Evolutionary conservation across 2,329 filamentous ascomycete species (phyloP).

Genomic region (Trichoderma atroviride): DNA sequence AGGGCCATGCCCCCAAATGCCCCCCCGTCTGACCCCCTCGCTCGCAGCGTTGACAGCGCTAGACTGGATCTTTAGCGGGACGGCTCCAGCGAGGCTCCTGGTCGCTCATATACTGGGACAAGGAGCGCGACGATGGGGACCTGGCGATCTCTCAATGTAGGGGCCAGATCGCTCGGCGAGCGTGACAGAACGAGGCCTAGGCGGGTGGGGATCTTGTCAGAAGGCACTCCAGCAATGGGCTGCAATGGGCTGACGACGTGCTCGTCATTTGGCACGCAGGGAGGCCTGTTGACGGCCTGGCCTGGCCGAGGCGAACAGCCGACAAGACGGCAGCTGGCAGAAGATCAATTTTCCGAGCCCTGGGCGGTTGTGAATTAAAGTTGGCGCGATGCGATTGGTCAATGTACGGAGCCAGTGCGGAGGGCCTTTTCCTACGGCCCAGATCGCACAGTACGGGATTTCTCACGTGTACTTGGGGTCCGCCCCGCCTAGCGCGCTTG

Average conservation of each 20-base stretch:
- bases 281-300: conserved; percentile 9
- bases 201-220: conserved; percentile 21
- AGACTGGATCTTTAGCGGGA: conserved; percentile 21
- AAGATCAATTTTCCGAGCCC: conserved; percentile 24
- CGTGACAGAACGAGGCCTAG: conserved; percentile 22
- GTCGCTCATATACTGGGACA: conserved; percentile 1
- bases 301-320: conserved; percentile 20
- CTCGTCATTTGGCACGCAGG: conserved; percentile 5
- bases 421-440: not conserved
- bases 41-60: conserved; percentile 21
- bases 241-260: conserved; percentile 11
- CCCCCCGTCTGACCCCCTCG: not conserved
- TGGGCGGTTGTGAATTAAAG: conserved; percentile 21
- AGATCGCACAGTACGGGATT: not conserved
- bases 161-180: conserved; percentile 26
- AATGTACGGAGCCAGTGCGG: conserved; percentile 15
- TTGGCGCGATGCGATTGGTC: conserved; percentile 21
- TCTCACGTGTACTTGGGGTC: not conserved
- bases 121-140: conserved; percentile 6
- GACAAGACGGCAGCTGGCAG: conserved; percentile 17
- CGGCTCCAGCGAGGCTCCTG: conserved; percentile 21
- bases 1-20: not conserved
- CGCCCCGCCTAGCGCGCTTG: not conserved
- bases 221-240: conserved; percentile 10
- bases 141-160: conserved; percentile 27